Conservation (phyloP, 129 eudicot genomes). For the Flaveria sonorensis region DNA sequence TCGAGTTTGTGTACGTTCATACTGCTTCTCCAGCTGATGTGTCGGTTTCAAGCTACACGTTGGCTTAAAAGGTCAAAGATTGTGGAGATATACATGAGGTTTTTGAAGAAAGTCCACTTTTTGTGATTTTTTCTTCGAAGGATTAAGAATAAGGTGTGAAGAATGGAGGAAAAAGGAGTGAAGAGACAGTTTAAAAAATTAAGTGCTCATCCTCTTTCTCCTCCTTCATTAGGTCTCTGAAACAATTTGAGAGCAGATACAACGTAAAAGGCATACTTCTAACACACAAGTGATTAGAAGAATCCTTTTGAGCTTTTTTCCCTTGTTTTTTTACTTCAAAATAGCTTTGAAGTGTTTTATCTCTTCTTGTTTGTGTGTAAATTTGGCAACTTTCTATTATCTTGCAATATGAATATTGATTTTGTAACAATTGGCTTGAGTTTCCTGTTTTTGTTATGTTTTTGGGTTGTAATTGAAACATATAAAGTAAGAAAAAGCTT, state of each 20-base stretch:
- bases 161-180: conserved; percentile 74
- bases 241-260: conserved; percentile 36
- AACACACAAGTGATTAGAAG: conserved; percentile 32
- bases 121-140: conserved; percentile 47
- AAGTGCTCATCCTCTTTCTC: conserved; percentile 98
- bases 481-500: no score
- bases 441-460: not conserved
- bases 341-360: conserved; percentile 38
- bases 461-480: no score
- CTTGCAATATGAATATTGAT: conserved; percentile 41
- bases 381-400: conserved; percentile 50
- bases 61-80: conserved; percentile 40
- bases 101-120: conserved; percentile 34
- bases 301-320: conserved; percentile 17
- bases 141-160: conserved; percentile 43
- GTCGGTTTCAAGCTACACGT: conserved; percentile 68
- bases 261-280: conserved; percentile 42
- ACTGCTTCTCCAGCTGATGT: conserved; percentile 48
- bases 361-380: conserved; percentile 55
- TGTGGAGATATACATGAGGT: conserved; percentile 26
- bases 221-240: conserved; percentile 52
- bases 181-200: conserved; percentile 54
- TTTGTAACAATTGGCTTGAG: conserved; percentile 1
- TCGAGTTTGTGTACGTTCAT: conserved; percentile 83
- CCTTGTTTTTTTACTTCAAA: conserved; percentile 33